Conservation (phyloP, 2,329 filamentous ascomycete species). For the Aspergillus caelatus region DNA sequence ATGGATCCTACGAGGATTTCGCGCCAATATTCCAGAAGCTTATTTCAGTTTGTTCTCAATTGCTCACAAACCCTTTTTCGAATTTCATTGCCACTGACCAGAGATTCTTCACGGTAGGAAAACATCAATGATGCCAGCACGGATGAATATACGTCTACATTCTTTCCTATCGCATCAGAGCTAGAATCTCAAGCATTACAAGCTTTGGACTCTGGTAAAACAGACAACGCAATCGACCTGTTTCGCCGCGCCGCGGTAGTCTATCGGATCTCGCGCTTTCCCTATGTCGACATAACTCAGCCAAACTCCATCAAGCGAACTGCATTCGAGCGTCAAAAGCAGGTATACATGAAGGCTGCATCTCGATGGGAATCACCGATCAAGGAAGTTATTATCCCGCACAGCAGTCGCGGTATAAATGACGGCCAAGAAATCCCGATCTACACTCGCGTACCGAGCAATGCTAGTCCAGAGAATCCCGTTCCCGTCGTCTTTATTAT, state of each 20-base stretch:
- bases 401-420: conserved; percentile 51
- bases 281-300: conserved; percentile 43
- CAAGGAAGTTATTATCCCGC: conserved; percentile 63
- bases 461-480: conserved; percentile 45
- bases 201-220: conserved; percentile 53
- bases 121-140: conserved; percentile 68
- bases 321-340: conserved; percentile 69
- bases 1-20: conserved; percentile 69
- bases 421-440: conserved; percentile 64
- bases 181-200: conserved; percentile 58
- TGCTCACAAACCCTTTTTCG: not conserved
- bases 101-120: conserved; percentile 37
- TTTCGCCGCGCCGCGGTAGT: conserved; percentile 73
- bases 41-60: conserved; percentile 50
- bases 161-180: conserved; percentile 63
- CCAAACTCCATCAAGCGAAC: conserved; percentile 54
- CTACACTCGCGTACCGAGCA: conserved; percentile 64
- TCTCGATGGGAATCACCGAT: conserved; percentile 61
- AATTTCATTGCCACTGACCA: not conserved
- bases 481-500: conserved; percentile 59
- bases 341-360: conserved; percentile 62
- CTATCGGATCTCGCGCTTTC: conserved; percentile 75
- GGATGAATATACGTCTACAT: conserved; percentile 64
- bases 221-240: conserved; percentile 59
- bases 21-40: conserved; percentile 68